Evolutionary conservation across 129 eudicot species (phyloP).

Genomic region (Saposhnikovia divaricata): DNA sequence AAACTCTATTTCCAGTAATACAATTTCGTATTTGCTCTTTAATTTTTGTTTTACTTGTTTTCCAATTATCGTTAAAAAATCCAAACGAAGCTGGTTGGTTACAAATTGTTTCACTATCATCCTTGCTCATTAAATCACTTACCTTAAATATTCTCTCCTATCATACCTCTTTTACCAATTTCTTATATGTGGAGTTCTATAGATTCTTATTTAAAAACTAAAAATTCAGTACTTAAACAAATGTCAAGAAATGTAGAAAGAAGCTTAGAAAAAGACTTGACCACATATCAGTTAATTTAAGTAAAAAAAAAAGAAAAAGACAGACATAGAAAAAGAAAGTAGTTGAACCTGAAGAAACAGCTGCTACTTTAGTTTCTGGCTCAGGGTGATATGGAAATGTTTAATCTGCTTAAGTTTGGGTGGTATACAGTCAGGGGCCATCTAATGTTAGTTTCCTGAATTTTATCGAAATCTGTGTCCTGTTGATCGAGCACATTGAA

Average conservation of each 20-base stretch:
- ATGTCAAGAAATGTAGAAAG: background rate
- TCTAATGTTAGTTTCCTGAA: background rate
- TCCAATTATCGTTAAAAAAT: too few relatives aligned
- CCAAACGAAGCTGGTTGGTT: too few relatives aligned
- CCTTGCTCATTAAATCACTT: background rate
- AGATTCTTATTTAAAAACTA: background rate
- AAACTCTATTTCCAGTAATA: too few relatives aligned
- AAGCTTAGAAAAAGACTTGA: background rate
- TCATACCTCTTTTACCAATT: background rate
- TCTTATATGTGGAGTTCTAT: background rate
- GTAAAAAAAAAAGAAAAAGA: background rate
- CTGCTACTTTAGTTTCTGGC: too few relatives aligned
- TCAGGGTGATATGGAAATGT: too few relatives aligned
- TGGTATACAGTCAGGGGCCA: background rate
- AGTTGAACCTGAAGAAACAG: background rate
- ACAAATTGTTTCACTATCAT: background rate
- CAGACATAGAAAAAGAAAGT: background rate
- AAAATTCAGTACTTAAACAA: background rate
- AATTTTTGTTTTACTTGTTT: too few relatives aligned
- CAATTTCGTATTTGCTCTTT: too few relatives aligned
- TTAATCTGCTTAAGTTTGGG: too few relatives aligned
- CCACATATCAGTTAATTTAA: background rate
- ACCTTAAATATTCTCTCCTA: background rate
- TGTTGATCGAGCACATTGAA: background rate
- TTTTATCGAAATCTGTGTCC: background rate